Evolutionary conservation across 352 stramenopile species (phyloP).

Genomic region (Phytopythium helicoides): DNA sequence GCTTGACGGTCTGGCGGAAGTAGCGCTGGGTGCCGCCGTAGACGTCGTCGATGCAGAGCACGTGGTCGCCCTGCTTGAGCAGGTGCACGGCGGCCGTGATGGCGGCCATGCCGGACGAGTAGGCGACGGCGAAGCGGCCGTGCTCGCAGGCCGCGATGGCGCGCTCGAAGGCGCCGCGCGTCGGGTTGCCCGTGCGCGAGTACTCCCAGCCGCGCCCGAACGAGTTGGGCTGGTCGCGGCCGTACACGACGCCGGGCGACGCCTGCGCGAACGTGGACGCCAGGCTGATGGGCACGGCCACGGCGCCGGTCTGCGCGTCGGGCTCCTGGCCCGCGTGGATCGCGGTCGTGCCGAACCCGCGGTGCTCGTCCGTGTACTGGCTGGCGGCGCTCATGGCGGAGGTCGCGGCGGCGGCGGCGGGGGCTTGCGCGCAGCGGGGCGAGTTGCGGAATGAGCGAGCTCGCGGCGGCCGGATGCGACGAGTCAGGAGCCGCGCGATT

Average conservation of each 20-base stretch:
- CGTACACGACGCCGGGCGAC: slow-evolving; percentile 73
- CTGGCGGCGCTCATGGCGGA: slow-evolving; percentile 41
- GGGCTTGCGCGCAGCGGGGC: slow-evolving; percentile 9
- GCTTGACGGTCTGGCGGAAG: slow-evolving; percentile 89
- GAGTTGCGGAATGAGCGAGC: slow-evolving; percentile 17
- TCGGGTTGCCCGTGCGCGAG: slow-evolving; percentile 95
- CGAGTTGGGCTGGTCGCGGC: slow-evolving; percentile 78
- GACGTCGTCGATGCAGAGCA: slow-evolving; percentile 94
- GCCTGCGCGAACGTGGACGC: slow-evolving; percentile 89
- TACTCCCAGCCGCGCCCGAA: slow-evolving; percentile 96
- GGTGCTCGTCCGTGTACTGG: slow-evolving; percentile 75
- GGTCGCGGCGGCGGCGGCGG: neutral
- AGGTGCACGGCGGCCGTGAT: slow-evolving; percentile 88
- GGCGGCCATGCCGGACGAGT: slow-evolving; percentile 90
- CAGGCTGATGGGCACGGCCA: slow-evolving; percentile 90
- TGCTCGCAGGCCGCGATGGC: slow-evolving; percentile 92
- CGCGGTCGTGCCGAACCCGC: slow-evolving; percentile 76
- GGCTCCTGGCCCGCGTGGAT: slow-evolving; percentile 84
- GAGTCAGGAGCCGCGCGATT: too few species aligned
- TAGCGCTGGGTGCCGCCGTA: slow-evolving; percentile 96
- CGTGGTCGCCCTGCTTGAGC: slow-evolving; percentile 91
- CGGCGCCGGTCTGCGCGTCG: slow-evolving; percentile 72
- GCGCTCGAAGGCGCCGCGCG: slow-evolving; percentile 91
- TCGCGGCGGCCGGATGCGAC: neutral
- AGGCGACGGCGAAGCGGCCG: slow-evolving; percentile 86